Percentiles rank a stretch among this genome's conserved stretches.
Conservation (phyloP, 2,329 filamentous ascomycete genomes). For the Clonostachys byssicola region DNA sequence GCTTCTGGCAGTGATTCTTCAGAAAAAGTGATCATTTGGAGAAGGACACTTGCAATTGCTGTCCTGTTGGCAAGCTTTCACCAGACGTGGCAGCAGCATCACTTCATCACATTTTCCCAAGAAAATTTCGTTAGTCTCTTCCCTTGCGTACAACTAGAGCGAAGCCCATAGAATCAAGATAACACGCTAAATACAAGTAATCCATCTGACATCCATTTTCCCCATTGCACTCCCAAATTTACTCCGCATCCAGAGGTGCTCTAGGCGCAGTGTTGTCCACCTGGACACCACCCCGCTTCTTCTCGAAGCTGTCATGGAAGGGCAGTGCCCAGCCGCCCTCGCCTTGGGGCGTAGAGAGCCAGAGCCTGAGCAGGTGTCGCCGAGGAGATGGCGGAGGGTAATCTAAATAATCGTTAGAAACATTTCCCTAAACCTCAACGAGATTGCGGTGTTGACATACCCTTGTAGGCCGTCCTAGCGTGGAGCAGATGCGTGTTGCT, state of each 20-base stretch:
- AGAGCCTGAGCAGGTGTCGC: constrained; percentile 77
- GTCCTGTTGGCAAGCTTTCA: no score
- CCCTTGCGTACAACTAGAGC: no score
- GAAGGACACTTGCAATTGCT: no score
- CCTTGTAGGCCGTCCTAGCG: constrained; percentile 72
- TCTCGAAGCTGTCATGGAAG: constrained; percentile 75
- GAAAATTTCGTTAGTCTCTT: no score
- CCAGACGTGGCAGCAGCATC: no score
- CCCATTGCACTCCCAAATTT: constrained; percentile 11
- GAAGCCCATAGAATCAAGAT: no score
- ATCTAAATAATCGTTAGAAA: neutral
- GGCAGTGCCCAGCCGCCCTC: constrained; percentile 85
- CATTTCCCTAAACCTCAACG: neutral
- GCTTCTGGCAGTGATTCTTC: neutral
- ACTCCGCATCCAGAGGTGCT: constrained; percentile 74
- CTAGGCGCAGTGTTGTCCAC: constrained; percentile 75
- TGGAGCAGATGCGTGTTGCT: constrained; percentile 78
- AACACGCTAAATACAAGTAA: no score
- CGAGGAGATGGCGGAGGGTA: constrained; percentile 18
- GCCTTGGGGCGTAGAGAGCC: constrained; percentile 75
- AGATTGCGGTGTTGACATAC: neutral
- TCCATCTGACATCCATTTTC: no score
- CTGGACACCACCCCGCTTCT: constrained; percentile 85
- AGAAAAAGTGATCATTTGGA: neutral
- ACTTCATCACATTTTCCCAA: no score